Conservation (phyloP, 164 flowering plant species). For the Cinnamomum micranthum region DNA sequence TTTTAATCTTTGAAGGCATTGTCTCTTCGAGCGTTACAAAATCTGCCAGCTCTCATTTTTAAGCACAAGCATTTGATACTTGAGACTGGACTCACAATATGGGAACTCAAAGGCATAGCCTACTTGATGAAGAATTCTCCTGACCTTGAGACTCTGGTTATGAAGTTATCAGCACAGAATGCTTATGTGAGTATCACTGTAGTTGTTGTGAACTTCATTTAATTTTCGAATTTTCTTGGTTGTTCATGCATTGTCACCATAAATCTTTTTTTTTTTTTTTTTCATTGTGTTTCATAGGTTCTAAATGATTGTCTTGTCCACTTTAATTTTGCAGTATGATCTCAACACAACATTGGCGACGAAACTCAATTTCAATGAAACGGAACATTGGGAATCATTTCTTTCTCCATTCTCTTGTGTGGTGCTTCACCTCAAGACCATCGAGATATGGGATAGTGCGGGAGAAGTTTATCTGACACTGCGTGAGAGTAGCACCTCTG, state of each 20-base stretch:
- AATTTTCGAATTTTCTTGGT: too few species aligned
- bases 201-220: background rate
- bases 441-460: background rate
- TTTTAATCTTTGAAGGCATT: background rate
- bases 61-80: background rate
- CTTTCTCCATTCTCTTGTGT: background rate
- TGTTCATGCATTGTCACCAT: too few species aligned
- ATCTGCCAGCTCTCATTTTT: background rate
- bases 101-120: background rate
- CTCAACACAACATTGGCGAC: too few species aligned
- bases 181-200: background rate
- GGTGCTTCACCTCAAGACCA: background rate
- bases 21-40: background rate
- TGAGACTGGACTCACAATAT: background rate
- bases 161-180: background rate
- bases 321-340: background rate
- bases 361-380: background rate
- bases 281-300: background rate
- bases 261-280: too few species aligned
- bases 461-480: background rate
- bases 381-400: background rate
- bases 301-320: background rate
- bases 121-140: background rate
- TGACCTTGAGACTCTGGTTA: conserved; percentile 1
- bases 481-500: background rate